A percentile compares a stretch with the other conserved stretches of the same genome.
These are phyloP conservation scores for Wallacemonas sp. DNA, from an alignment of 208 protist species.

Conservation along the genomic window DNA sequence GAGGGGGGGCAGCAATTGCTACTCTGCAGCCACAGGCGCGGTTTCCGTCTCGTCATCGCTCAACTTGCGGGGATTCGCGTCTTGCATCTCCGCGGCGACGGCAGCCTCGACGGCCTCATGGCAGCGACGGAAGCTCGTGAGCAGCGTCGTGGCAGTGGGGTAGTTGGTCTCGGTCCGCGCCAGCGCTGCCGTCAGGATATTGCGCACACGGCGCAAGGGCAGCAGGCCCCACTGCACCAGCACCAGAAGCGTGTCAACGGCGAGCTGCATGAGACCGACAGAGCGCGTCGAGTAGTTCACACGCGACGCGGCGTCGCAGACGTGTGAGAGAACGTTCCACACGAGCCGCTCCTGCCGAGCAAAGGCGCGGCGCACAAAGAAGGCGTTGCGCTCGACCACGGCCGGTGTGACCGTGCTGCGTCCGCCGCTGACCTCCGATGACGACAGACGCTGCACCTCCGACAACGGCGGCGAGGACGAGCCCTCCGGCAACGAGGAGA, in stretches of 20 bases:
- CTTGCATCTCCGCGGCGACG: no score
- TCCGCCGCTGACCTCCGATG: background rate
- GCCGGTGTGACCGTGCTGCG: background rate
- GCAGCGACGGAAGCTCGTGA: slow-evolving; percentile 9
- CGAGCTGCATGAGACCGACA: slow-evolving; percentile 37
- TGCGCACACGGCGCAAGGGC: slow-evolving; percentile 1
- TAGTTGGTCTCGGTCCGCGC: slow-evolving; percentile 16
- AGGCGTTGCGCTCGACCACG: slow-evolving; percentile 26
- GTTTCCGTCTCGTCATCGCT: background rate
- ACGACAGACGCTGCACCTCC: background rate
- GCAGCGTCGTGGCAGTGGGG: background rate
- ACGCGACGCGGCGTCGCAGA: slow-evolving; percentile 12
- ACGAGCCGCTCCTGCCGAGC: slow-evolving; percentile 21
- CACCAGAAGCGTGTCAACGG: slow-evolving; percentile 36
- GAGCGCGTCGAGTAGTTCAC: slow-evolving; percentile 33
- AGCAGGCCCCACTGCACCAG: slow-evolving; percentile 30
- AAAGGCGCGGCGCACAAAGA: slow-evolving; percentile 37
- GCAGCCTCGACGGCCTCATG: background rate
- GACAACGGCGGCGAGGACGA: background rate
- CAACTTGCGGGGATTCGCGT: no score
- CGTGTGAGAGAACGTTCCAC: slow-evolving; percentile 15
- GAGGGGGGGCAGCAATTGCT: no score
- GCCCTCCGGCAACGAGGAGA: background rate
- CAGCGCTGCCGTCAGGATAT: background rate
- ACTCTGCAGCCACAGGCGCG: background rate